Conservation (phyloP, 768 basidiomycete genomes). For the Tylopilus intermedius region DNA sequence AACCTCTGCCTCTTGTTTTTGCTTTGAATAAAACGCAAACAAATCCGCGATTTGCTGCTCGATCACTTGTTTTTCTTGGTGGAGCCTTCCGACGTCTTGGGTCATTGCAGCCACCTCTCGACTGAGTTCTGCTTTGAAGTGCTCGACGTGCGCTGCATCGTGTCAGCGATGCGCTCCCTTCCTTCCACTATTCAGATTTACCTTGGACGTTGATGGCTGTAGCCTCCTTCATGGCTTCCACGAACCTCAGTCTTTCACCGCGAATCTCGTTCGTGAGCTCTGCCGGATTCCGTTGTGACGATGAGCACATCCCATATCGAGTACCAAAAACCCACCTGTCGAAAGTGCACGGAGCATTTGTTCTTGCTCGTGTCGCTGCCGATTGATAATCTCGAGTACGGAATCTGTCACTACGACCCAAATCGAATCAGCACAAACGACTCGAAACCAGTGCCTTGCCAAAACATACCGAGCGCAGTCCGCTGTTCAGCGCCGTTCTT, state of each 20-base stretch:
- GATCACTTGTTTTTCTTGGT: conserved; percentile 58
- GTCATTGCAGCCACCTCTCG: conserved; percentile 72
- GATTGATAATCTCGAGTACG: conserved; percentile 57
- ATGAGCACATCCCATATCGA: neutral
- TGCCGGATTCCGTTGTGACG: conserved; percentile 23
- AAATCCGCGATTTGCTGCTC: conserved; percentile 71
- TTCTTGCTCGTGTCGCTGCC: conserved; percentile 71
- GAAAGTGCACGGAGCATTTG: conserved; percentile 60
- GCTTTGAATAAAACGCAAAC: conserved; percentile 67
- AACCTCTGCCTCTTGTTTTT: conserved; percentile 42
- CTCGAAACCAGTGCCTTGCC: conserved; percentile 3
- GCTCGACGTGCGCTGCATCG: conserved; percentile 70
- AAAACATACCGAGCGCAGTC: conserved; percentile 33
- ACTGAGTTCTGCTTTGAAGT: conserved; percentile 78
- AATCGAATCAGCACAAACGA: conserved; percentile 9
- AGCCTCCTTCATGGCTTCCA: conserved; percentile 94
- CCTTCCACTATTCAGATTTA: conserved; percentile 25
- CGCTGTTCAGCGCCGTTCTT: conserved; percentile 37
- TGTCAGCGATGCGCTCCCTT: conserved; percentile 1
- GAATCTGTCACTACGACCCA: conserved; percentile 48
- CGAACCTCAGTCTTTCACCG: conserved; percentile 79
- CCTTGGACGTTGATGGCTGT: conserved; percentile 83
- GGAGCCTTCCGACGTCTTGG: conserved; percentile 64
- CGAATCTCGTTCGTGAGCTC: conserved; percentile 81
- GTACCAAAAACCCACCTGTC: conserved; percentile 42